These are phyloP conservation scores for Oldenlandia corymbosa DNA, from an alignment of 257 asterid genomes.

Conservation along the genomic window DNA sequence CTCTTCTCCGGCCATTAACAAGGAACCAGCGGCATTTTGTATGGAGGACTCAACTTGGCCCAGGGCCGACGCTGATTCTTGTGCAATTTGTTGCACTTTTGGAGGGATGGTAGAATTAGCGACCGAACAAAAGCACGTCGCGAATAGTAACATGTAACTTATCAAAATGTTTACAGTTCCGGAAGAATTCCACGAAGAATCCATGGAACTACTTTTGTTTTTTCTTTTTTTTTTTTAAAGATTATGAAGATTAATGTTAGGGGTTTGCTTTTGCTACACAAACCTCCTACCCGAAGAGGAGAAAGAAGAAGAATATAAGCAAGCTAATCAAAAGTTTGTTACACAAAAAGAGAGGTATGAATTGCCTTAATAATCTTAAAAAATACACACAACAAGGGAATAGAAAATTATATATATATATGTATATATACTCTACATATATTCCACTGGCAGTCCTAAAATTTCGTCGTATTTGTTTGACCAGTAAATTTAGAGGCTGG, in stretches of 20 bases:
- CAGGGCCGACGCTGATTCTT: neutral
- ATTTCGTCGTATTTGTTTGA: neutral
- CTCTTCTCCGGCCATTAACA: neutral
- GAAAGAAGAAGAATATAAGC: neutral
- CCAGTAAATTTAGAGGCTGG: too few relatives aligned
- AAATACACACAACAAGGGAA: too few relatives aligned
- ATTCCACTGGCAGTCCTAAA: neutral
- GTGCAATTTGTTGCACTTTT: neutral
- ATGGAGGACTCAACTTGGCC: neutral
- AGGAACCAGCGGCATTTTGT: neutral
- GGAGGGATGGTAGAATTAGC: neutral
- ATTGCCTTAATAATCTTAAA: too few relatives aligned
- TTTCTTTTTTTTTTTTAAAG: too few relatives aligned
- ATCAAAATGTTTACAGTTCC: neutral
- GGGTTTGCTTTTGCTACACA: neutral
- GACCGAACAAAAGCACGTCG: neutral
- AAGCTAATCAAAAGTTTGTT: too few relatives aligned
- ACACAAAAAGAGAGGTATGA: too few relatives aligned
- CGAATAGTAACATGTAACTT: neutral
- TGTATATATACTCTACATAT: too few relatives aligned
- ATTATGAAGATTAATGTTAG: neutral
- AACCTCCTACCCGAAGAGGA: too few relatives aligned
- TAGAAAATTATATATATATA: too few relatives aligned
- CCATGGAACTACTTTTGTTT: too few relatives aligned
- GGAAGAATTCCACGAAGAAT: neutral